Percentiles rank a stretch among this genome's conserved stretches.
Conservation (phyloP, 306 rosid species). For the Acacia melanoxylon region DNA sequence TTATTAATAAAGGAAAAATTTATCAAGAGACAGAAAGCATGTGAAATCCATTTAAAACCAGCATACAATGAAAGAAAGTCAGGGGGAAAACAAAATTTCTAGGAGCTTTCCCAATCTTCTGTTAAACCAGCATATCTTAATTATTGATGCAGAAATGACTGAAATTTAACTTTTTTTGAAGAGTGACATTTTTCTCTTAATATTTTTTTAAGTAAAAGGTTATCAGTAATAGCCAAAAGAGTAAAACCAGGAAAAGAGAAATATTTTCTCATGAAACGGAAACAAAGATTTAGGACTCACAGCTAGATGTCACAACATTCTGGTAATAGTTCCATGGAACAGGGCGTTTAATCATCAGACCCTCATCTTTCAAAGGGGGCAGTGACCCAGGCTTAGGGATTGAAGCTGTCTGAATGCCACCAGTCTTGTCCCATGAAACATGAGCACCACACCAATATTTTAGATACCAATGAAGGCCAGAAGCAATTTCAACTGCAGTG, state of each 20-base stretch:
- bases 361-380: constrained; percentile 59
- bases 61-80: neutral
- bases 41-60: neutral
- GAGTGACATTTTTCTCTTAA: no score
- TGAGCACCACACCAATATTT: constrained; percentile 94
- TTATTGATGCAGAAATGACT: neutral
- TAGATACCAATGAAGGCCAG: constrained; percentile 93
- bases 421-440: constrained; percentile 93
- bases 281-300: constrained; percentile 52
- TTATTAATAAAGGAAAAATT: neutral
- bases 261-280: neutral
- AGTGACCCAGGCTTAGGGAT: constrained; percentile 83
- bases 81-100: neutral
- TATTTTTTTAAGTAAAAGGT: neutral
- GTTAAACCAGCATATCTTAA: neutral
- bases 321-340: constrained; percentile 96
- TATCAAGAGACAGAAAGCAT: neutral
- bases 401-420: constrained; percentile 79
- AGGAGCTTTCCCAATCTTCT: neutral
- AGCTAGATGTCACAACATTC: constrained; percentile 95
- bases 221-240: neutral
- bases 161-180: neutral
- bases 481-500: constrained; percentile 83
- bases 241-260: neutral
- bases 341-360: constrained; percentile 68